A percentile compares a stretch with the other conserved stretches of the same genome.
phyloP scores from a whole-genome alignment of 2,329 filamentous ascomycete genomes.

The Xylaria sp. region DNA sequence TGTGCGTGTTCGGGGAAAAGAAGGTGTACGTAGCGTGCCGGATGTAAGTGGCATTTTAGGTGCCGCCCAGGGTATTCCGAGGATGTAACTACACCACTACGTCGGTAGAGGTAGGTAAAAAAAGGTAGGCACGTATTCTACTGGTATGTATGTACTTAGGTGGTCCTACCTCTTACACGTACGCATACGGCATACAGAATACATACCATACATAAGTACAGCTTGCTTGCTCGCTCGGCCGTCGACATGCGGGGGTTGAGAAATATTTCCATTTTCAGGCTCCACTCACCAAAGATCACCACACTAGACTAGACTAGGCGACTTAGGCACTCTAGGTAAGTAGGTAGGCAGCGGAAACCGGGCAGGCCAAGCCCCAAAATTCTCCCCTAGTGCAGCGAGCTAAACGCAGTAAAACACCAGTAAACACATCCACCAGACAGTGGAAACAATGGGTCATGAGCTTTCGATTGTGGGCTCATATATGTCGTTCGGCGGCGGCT shows the following conservation, averaged over 20 bases:
- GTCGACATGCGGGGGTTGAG: slow-evolving; percentile 24
- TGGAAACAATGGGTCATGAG: slow-evolving; percentile 10
- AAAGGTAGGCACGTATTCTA: not conserved
- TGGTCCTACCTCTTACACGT: not conserved
- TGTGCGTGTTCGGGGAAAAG: not conserved
- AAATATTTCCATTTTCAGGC: slow-evolving; percentile 21
- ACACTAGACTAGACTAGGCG: not conserved
- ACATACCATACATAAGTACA: too few relatives aligned
- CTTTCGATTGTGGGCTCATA: slow-evolving; percentile 10
- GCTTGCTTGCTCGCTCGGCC: not conserved
- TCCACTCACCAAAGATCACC: slow-evolving; percentile 21
- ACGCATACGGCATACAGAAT: too few relatives aligned
- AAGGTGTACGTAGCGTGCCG: not conserved
- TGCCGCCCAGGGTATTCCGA: not conserved
- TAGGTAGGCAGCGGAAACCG: slow-evolving; percentile 14
- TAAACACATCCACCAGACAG: not conserved
- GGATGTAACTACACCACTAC: not conserved
- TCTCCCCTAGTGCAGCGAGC: not conserved
- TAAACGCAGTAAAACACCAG: slow-evolving; percentile 17
- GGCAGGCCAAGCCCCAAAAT: slow-evolving; percentile 18
- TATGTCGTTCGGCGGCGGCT: slow-evolving; percentile 6
- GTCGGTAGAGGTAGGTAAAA: not conserved
- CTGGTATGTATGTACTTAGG: not conserved
- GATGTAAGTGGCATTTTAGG: not conserved
- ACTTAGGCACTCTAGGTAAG: too few relatives aligned